A percentile compares a stretch with the other conserved stretches of the same genome.
These are phyloP conservation scores for Calonectria multiphialidica DNA, from an alignment of 2,329 filamentous ascomycete genomes.

Conservation along the genomic window DNA sequence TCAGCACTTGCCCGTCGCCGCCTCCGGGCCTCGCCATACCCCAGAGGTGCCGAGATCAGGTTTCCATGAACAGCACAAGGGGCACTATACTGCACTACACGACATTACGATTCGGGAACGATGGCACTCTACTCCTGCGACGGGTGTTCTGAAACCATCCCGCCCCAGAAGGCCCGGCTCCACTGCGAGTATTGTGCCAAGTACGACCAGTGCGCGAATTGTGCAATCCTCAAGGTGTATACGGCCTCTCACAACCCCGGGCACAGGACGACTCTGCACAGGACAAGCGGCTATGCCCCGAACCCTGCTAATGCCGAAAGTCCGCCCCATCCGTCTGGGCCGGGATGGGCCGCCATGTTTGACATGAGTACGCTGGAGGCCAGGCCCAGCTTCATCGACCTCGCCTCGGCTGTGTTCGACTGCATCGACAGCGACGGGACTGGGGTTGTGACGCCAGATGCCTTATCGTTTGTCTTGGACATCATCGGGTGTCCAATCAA, in stretches of 20 bases:
- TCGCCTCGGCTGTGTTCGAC: constrained; percentile 6
- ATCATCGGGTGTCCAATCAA: neutral
- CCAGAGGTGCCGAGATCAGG: neutral
- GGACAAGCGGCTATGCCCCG: constrained; percentile 5
- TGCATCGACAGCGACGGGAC: constrained; percentile 6
- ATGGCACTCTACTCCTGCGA: neutral
- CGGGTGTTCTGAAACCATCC: constrained; percentile 16
- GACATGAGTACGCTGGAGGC: constrained; percentile 12
- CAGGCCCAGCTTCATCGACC: constrained; percentile 8
- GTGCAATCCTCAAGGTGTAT: constrained; percentile 7
- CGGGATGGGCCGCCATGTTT: constrained; percentile 13
- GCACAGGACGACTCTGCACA: constrained; percentile 9
- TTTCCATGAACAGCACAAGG: too few species aligned
- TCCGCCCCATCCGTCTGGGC: neutral
- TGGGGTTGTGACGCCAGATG: constrained; percentile 6
- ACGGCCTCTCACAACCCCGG: constrained; percentile 2
- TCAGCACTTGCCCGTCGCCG: neutral
- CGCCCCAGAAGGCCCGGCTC: neutral
- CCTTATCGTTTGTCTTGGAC: neutral
- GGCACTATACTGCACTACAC: neutral
- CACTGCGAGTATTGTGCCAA: constrained; percentile 8
- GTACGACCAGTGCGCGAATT: constrained; percentile 17
- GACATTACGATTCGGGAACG: too few species aligned
- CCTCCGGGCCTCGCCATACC: neutral
- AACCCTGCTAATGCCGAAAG: neutral